Evolutionary conservation across 345 rosid species (phyloP).

Genomic region (Melastoma malabathricum): DNA sequence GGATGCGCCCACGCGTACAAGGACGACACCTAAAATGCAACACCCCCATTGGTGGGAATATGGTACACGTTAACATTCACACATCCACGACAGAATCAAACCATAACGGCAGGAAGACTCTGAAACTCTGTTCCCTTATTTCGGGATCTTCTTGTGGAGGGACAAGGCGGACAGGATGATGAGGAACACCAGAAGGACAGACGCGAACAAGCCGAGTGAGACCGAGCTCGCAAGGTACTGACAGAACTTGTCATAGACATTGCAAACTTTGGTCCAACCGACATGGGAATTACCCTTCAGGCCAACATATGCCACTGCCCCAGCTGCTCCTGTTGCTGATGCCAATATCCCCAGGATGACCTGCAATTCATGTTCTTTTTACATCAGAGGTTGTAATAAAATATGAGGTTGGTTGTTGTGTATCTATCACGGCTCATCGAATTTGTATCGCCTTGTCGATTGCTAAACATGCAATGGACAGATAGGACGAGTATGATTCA

Average conservation of each 20-base stretch:
- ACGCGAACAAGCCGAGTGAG: conserved; percentile 13
- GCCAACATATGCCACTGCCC: conserved; percentile 23
- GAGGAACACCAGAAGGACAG: conserved; percentile 20
- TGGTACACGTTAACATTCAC: too few species aligned
- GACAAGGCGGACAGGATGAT: conserved; percentile 15
- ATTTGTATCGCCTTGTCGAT: too few species aligned
- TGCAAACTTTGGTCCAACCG: conserved; percentile 18
- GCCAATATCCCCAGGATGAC: conserved; percentile 21
- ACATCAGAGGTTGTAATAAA: background rate
- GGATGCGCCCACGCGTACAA: too few species aligned
- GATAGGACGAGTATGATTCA: too few species aligned
- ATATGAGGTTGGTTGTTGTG: background rate
- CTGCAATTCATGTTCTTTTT: conserved; percentile 5
- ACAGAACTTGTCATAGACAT: conserved; percentile 20
- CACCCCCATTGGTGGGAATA: too few species aligned
- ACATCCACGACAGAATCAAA: background rate
- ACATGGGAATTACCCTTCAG: conserved; percentile 20
- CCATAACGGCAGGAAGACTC: background rate
- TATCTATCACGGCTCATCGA: too few species aligned
- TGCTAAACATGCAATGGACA: too few species aligned
- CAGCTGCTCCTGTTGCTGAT: conserved; percentile 24
- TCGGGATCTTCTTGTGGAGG: conserved; percentile 10
- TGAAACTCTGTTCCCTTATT: background rate
- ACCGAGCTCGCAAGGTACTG: conserved; percentile 15
- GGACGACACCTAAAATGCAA: too few species aligned